Evolutionary conservation across 805 yeast genomes (phyloP).

Genomic region (Nakazawaea populi): DNA sequence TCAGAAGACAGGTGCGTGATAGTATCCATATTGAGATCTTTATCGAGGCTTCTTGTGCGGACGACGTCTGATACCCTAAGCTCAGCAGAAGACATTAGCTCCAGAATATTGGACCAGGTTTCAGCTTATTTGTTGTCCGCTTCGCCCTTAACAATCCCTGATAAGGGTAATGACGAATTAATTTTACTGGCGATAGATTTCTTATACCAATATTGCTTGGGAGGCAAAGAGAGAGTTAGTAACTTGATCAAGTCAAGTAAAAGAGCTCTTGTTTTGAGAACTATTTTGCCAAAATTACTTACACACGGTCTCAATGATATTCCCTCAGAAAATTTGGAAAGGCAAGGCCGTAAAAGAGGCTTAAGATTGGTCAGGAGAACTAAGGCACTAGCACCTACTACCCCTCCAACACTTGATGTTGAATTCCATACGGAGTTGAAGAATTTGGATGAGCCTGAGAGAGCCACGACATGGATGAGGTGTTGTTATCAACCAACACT

Average conservation of each 20-base stretch:
- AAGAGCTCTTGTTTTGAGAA: slow-evolving; percentile 46
- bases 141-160: slow-evolving; percentile 21
- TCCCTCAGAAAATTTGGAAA: slow-evolving; percentile 20
- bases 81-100: slow-evolving; percentile 38
- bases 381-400: slow-evolving; percentile 56
- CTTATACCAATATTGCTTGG: slow-evolving; percentile 69
- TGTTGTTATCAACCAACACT: slow-evolving; percentile 78
- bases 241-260: slow-evolving; percentile 41
- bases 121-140: slow-evolving; percentile 44
- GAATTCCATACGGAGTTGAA: slow-evolving; percentile 56
- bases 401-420: slow-evolving; percentile 55
- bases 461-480: slow-evolving; percentile 94
- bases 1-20: slow-evolving; percentile 65
- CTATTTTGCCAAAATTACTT: slow-evolving; percentile 59
- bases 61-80: slow-evolving; percentile 41
- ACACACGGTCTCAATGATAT: slow-evolving; percentile 38
- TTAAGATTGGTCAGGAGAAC: slow-evolving; percentile 48
- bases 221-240: slow-evolving; percentile 52
- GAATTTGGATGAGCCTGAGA: slow-evolving; percentile 70
- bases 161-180: slow-evolving; percentile 56
- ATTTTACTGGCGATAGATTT: slow-evolving; percentile 72
- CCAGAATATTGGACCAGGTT: slow-evolving; percentile 46
- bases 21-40: slow-evolving; percentile 64
- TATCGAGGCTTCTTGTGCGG: slow-evolving; percentile 73
- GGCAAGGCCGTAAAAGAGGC: slow-evolving; percentile 13